phyloP scores from a whole-genome alignment of 2,329 filamentous ascomycete species.

The Clarireedia homoeocarpa region DNA sequence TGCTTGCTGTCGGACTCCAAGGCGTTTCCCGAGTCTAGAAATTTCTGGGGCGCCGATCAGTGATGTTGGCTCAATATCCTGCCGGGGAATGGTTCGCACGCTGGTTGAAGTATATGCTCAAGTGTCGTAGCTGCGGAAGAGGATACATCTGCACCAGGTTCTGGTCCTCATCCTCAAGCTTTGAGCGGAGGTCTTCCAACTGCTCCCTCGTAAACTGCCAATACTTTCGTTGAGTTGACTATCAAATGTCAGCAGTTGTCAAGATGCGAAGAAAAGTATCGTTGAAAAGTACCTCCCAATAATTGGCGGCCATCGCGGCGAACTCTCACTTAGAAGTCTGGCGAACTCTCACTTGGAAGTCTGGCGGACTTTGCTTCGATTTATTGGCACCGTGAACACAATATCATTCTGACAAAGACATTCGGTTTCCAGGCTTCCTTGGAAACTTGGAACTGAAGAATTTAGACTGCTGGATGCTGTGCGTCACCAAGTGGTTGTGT shows the following conservation, averaged over 20 bases:
- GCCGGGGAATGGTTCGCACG: slow-evolving; percentile 47
- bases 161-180: slow-evolving; percentile 69
- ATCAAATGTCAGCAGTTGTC: neutral
- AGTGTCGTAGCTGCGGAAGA: slow-evolving; percentile 70
- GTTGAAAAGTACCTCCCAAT: slow-evolving; percentile 9
- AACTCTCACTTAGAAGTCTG: neutral
- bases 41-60: slow-evolving; percentile 50
- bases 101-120: slow-evolving; percentile 88
- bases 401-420: neutral
- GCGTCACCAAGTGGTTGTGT: neutral
- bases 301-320: slow-evolving; percentile 13
- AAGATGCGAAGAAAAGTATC: neutral
- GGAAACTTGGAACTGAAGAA: neutral
- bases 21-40: slow-evolving; percentile 72
- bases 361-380: neutral
- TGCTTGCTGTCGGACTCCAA: slow-evolving; percentile 81
- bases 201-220: slow-evolving; percentile 88
- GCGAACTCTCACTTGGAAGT: neutral
- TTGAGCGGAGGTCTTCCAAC: slow-evolving; percentile 65
- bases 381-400: neutral
- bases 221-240: slow-evolving; percentile 80
- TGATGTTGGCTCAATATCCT: neutral
- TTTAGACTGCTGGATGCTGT: neutral
- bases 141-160: slow-evolving; percentile 70
- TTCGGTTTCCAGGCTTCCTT: neutral